phyloP scores from a whole-genome alignment of 495 filamentous ascomycete species.

The Cudoniella acicularis region DNA sequence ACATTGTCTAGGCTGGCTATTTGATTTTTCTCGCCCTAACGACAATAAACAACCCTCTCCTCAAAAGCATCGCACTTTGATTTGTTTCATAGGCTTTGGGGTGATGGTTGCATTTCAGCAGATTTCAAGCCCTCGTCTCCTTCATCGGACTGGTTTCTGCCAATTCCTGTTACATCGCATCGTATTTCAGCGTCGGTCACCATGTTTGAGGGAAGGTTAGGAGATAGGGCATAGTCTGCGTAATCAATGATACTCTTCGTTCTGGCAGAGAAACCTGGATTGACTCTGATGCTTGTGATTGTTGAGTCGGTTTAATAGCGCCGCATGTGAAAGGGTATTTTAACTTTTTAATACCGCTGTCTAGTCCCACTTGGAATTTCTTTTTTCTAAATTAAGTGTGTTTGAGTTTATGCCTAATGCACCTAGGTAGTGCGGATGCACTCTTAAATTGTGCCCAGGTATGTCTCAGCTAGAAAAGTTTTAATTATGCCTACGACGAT shows the following conservation, averaged over 20 bases:
- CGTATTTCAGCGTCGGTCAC: conserved; percentile 21
- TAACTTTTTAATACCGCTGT: too few species aligned
- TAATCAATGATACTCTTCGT: conserved; percentile 24
- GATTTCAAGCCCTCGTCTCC: conserved; percentile 14
- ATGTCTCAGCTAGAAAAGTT: too few species aligned
- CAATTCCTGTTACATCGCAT: conserved; percentile 15
- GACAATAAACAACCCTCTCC: neutral
- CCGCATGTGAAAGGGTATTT: too few species aligned
- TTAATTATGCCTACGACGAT: too few species aligned
- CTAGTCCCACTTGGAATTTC: too few species aligned
- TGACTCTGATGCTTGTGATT: neutral
- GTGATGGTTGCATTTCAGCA: conserved; percentile 11
- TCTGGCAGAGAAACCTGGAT: neutral
- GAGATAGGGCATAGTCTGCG: conserved; percentile 14
- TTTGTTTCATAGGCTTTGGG: conserved; percentile 7
- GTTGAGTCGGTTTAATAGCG: too few species aligned
- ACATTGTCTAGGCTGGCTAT: conserved; percentile 1
- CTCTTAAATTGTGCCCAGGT: too few species aligned
- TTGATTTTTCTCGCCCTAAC: conserved; percentile 10
- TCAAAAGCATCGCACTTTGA: conserved; percentile 14
- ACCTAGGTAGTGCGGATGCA: too few species aligned
- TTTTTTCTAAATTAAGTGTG: too few species aligned
- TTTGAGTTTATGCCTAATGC: too few species aligned
- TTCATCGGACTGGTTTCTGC: conserved; percentile 1
- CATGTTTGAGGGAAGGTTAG: conserved; percentile 7